Base-by-base conservation (phyloP, 2,329 filamentous ascomycete species). In the Fusarium pseudonygamai region DNA sequence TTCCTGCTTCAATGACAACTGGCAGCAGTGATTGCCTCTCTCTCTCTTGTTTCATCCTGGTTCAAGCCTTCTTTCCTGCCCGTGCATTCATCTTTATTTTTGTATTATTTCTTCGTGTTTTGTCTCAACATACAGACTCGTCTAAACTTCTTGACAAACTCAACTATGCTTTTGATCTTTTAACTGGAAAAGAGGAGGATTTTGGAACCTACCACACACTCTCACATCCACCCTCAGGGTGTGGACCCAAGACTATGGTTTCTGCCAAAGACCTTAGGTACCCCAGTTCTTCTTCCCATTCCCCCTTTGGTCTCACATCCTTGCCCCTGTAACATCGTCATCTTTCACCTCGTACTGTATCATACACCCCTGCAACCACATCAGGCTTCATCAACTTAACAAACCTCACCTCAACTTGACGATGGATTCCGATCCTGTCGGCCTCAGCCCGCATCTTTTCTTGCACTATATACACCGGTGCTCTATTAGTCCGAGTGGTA, bases 261-360 rank as follows among this genome's bases (percentile, higher is more conserved):
- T 58, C 59, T 46, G 32, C 34, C 37, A 58, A 67, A 59, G 43
- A 59, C 36, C 50, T 53, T 34, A 77, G 73, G 66, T 77, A 76
- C 60, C 64, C 47, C 50, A 55, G 47, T 60, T 60, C 58, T 47
- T 59, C 50, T 42, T 60, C 42, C 39, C 58, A 42, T 60, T 68
- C 34, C 55, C 32, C 37, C 40, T 59, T 64, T 30, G 36, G 62
- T 61, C 64, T 64, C 45, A 52, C 45, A 73, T 63, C 59, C 59
- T 60, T 60, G 49, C 36, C 67, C 47, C 57, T 60, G 49, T 40
- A 49, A 66, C 47, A 45, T 57, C 18, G 42, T 49, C 46, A 50
- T 67, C 34, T 60, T 60, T 57, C 42, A 15, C 62, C 57, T 73
- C 37, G 37, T 47, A 68, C 68, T 68, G 37, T 58, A 40, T 34